phyloP scores from a whole-genome alignment of 805 yeast genomes.

The Candida ponderosae region DNA sequence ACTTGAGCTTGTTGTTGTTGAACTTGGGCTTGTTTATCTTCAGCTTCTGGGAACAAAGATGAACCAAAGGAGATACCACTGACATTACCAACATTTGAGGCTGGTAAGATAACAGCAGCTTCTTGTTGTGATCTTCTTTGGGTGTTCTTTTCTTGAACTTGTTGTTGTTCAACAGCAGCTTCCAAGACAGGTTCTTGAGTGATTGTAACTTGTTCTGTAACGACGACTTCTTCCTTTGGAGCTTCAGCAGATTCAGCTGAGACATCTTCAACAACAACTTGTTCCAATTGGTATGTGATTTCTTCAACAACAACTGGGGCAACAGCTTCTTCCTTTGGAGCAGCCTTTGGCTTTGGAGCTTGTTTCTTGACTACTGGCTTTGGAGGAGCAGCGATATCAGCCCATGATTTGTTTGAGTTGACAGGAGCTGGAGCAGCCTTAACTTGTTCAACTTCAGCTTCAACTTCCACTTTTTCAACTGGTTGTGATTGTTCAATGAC shows the following conservation, averaged over 20 bases:
- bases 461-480: conserved; percentile 11
- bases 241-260: conserved; percentile 4
- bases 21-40: conserved; percentile 19
- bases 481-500: conserved; percentile 7
- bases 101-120: conserved; percentile 46
- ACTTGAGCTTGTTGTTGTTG: conserved; percentile 11
- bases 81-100: conserved; percentile 26
- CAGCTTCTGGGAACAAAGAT: conserved; percentile 37
- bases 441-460: conserved; percentile 5
- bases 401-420: conserved; percentile 46
- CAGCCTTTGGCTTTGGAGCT: conserved; percentile 23
- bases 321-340: conserved; percentile 15
- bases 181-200: conserved; percentile 12
- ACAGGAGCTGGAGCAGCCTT: conserved; percentile 17
- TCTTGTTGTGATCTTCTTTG: conserved; percentile 32
- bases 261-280: conserved; percentile 15
- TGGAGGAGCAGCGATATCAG: conserved; percentile 54
- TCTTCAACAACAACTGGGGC: conserved; percentile 13
- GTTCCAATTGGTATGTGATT: conserved; percentile 5
- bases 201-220: conserved; percentile 4
- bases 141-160: conserved; percentile 19
- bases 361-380: conserved; percentile 25
- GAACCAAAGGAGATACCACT: conserved; percentile 63
- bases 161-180: conserved; percentile 14
- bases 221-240: conserved; percentile 5